Base-by-base conservation (phyloP, 208 protist genomes). In the Leishmania aethiopica region DNA sequence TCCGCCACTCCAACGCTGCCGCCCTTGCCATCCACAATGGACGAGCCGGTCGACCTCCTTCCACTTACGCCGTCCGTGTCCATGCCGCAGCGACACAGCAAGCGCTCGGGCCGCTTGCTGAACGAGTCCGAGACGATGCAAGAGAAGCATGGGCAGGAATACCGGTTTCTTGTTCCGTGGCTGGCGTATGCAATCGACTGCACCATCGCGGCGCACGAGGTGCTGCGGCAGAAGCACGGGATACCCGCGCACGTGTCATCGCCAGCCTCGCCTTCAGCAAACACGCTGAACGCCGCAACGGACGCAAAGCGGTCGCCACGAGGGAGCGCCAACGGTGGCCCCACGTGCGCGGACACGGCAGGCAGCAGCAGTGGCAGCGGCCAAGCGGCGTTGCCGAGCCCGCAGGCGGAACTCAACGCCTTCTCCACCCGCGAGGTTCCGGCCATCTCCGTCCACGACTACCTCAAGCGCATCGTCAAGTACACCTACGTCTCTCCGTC, bases 401-500 rank as follows among this genome's bases (percentile, higher is more conserved):
- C 74, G 45, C 78, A 82, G 45, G 59, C 85, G 7, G 55, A 66
- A 22, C 82, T 92, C 60, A 76, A 75, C 71, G 40, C 76, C 28
- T 96, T 93, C 82, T 83, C 86, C 37, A 92, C 87, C 2, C 69
- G 64, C n/a, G 81, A 84, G 37, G 84, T 82, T 25, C 88, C 91
- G 0, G 15, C 70, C 49, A 87, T 96, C 67, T 78, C 85, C 15
- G 62, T 96, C 15, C 60, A 81, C 62, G 91, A 94, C 66, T 96
- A 94, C 78, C 72, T 97, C 25, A 87, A 82, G 77, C 88, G 90
- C 17, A 85, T 97, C 19, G 86, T 88, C 51, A 87, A 95, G 75
- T 89, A 91, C 81, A 93, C 91, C 22, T 97, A 94, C 84, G 82
- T 92, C 51, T 95, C 91, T 2, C 94, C 94, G 28, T 88, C 92